Evolutionary conservation across 176 grass and related monocot genomes (phyloP).

Genomic region (Triticum aestivum): DNA sequence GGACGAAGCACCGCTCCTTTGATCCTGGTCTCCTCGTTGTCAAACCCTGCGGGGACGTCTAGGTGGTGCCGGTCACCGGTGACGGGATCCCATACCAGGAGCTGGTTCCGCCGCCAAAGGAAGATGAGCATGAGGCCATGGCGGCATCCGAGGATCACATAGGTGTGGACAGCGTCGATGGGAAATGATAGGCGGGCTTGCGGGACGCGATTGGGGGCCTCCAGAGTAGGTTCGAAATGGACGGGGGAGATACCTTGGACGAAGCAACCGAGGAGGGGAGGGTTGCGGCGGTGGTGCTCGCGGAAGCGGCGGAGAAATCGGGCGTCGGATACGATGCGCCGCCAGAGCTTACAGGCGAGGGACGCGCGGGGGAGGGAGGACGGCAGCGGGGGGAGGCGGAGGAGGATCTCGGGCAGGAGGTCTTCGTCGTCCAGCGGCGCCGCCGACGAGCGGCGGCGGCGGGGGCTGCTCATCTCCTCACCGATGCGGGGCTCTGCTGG

Average conservation of each 20-base stretch:
- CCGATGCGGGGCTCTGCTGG: too few relatives aligned
- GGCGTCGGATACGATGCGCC: too few relatives aligned
- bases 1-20: not conserved
- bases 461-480: not conserved
- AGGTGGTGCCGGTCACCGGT: not conserved
- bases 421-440: not conserved
- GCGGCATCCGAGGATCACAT: not conserved
- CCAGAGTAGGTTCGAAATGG: too few relatives aligned
- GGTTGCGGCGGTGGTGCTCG: too few relatives aligned
- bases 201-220: not conserved
- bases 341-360: not conserved
- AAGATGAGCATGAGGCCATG: not conserved
- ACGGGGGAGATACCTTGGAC: too few relatives aligned
- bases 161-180: fast-evolving
- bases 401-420: not conserved
- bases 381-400: not conserved
- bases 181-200: not conserved
- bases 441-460: not conserved
- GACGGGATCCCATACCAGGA: not conserved
- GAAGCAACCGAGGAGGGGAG: too few relatives aligned
- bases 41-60: not conserved
- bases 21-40: not conserved
- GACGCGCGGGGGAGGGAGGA: not conserved
- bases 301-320: too few relatives aligned
- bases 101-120: not conserved